Evolutionary conservation across 768 basidiomycete genomes (phyloP).

Genomic region (Brasilioporus rufonigricans): DNA sequence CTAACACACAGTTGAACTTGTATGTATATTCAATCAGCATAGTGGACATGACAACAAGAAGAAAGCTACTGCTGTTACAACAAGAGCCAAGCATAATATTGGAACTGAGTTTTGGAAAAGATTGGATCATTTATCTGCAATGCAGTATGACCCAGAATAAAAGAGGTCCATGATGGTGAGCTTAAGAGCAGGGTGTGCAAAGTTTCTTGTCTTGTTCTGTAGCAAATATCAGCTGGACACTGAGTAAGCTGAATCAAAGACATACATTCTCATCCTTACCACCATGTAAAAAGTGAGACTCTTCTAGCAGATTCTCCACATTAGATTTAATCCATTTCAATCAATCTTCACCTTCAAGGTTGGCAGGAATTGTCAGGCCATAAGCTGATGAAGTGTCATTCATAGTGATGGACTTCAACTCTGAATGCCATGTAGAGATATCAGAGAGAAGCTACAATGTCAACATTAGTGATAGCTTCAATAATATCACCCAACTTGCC

Average conservation of each 20-base stretch:
- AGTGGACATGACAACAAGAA: no score
- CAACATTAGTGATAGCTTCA: not conserved
- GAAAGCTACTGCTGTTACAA: not conserved
- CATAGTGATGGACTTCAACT: not conserved
- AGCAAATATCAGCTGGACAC: not conserved
- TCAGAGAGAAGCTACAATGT: not conserved
- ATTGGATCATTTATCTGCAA: not conserved
- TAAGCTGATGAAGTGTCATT: not conserved
- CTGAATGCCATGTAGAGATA: not conserved
- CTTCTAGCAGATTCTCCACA: not conserved
- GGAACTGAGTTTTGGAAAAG: not conserved
- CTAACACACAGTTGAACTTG: no score
- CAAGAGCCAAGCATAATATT: not conserved
- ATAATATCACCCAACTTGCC: not conserved
- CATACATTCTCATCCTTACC: not conserved
- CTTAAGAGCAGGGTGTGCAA: not conserved
- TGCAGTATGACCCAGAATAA: not conserved
- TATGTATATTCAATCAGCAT: no score
- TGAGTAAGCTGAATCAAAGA: not conserved
- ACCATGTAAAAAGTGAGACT: not conserved
- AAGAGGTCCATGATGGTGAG: not conserved
- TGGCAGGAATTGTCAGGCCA: not conserved
- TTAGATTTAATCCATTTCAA: not conserved
- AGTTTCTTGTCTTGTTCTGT: not conserved
- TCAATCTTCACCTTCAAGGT: no score